These are phyloP conservation scores for Fraxinus platypoda DNA, from an alignment of 305 asterid species.

Conservation along the genomic window DNA sequence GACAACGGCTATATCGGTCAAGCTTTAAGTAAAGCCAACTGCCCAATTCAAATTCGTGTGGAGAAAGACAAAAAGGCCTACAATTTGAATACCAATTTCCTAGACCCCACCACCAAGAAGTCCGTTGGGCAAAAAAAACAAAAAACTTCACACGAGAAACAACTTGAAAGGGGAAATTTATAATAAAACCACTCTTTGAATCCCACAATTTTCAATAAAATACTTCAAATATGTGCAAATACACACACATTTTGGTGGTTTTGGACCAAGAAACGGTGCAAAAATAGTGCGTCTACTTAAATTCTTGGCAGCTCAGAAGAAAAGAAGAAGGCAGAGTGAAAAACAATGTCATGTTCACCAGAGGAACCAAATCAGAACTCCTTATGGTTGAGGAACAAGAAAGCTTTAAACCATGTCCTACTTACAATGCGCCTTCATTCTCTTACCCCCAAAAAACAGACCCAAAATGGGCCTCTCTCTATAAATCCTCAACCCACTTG, in stretches of 20 bases:
- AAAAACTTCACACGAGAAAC: not conserved
- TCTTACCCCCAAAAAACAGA: slow-evolving; percentile 30
- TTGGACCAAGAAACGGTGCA: not conserved
- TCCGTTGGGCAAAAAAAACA: not conserved
- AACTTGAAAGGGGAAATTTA: not conserved
- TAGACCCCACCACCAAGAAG: not conserved
- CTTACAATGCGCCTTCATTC: slow-evolving; percentile 57
- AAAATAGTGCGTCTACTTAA: not conserved
- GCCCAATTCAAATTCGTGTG: not conserved
- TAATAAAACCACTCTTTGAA: not conserved
- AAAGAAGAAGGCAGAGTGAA: not conserved
- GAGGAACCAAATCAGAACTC: slow-evolving; percentile 46
- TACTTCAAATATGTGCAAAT: not conserved
- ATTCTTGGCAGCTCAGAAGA: not conserved
- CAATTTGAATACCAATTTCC: not conserved
- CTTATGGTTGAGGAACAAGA: slow-evolving; percentile 54
- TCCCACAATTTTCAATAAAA: not conserved
- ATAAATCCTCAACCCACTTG: slow-evolving; percentile 21
- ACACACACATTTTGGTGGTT: not conserved
- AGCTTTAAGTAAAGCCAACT: not conserved
- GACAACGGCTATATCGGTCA: not conserved
- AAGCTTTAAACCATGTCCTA: slow-evolving; percentile 54
- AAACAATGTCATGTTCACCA: slow-evolving; percentile 41
- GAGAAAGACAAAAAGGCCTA: not conserved
- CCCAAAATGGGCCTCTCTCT: slow-evolving; percentile 8